These are phyloP conservation scores for Casaregolazyma suthepensis DNA, from an alignment of 1,139 yeast genomes.

Conservation along the genomic window DNA sequence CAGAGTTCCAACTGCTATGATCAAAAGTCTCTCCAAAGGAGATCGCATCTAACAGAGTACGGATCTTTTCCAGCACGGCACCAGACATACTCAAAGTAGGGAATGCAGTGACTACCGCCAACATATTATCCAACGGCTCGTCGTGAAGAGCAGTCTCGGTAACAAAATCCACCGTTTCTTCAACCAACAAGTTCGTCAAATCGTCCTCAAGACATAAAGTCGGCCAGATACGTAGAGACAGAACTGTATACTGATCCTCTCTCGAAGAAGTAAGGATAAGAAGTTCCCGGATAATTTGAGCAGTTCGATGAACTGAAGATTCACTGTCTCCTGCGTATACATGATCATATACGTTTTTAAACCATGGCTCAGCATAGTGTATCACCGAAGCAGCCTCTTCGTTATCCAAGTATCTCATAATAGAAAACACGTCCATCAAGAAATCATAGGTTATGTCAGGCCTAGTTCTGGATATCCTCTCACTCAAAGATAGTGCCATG, in stretches of 20 bases:
- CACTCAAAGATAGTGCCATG: slow-evolving; percentile 56
- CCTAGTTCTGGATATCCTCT: slow-evolving; percentile 48
- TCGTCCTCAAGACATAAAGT: slow-evolving; percentile 56
- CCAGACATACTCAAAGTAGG: slow-evolving; percentile 76
- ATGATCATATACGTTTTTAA: slow-evolving; percentile 56
- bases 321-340: slow-evolving; percentile 42
- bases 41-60: slow-evolving; percentile 43
- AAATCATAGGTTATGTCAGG: slow-evolving; percentile 62
- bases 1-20: slow-evolving; percentile 67
- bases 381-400: slow-evolving; percentile 41
- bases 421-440: slow-evolving; percentile 54
- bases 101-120: slow-evolving; percentile 53
- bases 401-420: slow-evolving; percentile 40
- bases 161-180: slow-evolving; percentile 63
- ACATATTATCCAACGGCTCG: slow-evolving; percentile 33
- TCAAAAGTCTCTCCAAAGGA: slow-evolving; percentile 24
- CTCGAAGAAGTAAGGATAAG: slow-evolving; percentile 50
- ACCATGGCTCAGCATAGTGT: slow-evolving; percentile 68
- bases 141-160: slow-evolving; percentile 72
- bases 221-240: slow-evolving; percentile 67
- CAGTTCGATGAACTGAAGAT: slow-evolving; percentile 55
- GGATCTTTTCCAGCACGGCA: slow-evolving; percentile 50
- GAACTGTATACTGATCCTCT: slow-evolving; percentile 39
- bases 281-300: slow-evolving; percentile 57
- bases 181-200: slow-evolving; percentile 53